These are phyloP conservation scores for Ophiocordyceps camponoti-leonardi DNA, from an alignment of 2,329 filamentous ascomycete species.

Conservation along the genomic window DNA sequence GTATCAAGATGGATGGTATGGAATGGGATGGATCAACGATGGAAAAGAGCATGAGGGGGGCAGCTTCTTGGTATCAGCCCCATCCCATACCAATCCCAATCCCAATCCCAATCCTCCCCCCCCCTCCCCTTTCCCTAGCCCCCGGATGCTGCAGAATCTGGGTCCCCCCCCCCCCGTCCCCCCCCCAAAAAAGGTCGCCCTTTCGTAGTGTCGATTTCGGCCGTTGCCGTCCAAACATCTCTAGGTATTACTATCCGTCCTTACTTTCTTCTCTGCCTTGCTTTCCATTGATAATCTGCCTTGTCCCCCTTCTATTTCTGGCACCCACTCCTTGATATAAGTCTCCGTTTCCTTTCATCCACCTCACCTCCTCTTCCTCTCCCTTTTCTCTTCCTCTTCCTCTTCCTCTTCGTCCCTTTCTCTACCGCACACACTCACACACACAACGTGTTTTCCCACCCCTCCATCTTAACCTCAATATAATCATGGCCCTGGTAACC, in stretches of 20 bases:
- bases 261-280: background rate
- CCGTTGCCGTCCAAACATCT: too few relatives aligned
- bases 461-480: too few relatives aligned
- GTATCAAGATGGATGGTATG: too few relatives aligned
- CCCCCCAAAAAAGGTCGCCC: background rate
- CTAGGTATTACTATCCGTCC: too few relatives aligned
- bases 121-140: background rate
- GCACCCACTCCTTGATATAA: background rate
- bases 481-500: background rate
- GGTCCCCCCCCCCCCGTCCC: too few relatives aligned
- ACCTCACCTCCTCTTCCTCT: background rate
- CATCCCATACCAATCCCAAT: background rate
- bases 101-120: background rate
- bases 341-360: too few relatives aligned
- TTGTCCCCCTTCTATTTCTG: background rate
- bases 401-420: background rate
- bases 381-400: background rate
- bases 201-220: background rate
- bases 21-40: too few relatives aligned
- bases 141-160: background rate
- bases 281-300: background rate
- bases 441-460: too few relatives aligned
- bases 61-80: background rate
- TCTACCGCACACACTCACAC: too few relatives aligned
- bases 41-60: too few relatives aligned